phyloP scores from a whole-genome alignment of 345 rosid species.

The Sonneratia alba region DNA sequence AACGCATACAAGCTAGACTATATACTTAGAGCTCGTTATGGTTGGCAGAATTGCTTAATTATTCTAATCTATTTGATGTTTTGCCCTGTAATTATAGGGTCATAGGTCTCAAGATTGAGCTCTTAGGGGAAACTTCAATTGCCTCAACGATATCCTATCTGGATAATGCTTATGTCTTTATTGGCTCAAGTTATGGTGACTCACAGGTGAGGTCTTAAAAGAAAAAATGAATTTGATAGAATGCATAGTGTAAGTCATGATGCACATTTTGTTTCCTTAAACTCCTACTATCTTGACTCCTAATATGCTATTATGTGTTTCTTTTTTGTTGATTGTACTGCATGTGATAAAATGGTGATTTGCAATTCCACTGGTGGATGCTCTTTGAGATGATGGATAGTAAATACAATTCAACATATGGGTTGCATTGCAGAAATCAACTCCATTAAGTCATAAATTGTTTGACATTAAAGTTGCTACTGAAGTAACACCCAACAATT shows the following conservation, averaged over 20 bases:
- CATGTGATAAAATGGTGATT: not conserved
- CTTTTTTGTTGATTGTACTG: not conserved
- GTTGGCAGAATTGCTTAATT: not conserved
- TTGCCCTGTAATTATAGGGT: conserved; percentile 37
- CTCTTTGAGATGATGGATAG: not conserved
- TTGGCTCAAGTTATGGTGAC: conserved; percentile 97
- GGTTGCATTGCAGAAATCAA: not conserved
- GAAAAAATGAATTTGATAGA: not conserved
- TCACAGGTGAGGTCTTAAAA: conserved; percentile 49
- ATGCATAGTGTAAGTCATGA: not conserved
- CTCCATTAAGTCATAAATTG: not conserved
- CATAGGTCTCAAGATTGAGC: conserved; percentile 91
- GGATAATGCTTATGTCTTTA: conserved; percentile 73
- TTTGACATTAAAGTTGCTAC: not conserved
- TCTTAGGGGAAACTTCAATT: conserved; percentile 90
- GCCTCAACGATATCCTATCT: conserved; percentile 88
- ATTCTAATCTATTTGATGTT: not conserved
- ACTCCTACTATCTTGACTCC: not conserved
- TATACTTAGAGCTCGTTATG: not conserved
- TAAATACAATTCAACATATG: not conserved
- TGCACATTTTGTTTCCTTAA: not conserved
- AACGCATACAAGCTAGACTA: not conserved
- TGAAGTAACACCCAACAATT: not conserved
- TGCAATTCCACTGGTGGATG: not conserved
- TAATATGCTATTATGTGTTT: not conserved